Base-by-base conservation (phyloP, 164 flowering plant species). In the Piper longum region DNA sequence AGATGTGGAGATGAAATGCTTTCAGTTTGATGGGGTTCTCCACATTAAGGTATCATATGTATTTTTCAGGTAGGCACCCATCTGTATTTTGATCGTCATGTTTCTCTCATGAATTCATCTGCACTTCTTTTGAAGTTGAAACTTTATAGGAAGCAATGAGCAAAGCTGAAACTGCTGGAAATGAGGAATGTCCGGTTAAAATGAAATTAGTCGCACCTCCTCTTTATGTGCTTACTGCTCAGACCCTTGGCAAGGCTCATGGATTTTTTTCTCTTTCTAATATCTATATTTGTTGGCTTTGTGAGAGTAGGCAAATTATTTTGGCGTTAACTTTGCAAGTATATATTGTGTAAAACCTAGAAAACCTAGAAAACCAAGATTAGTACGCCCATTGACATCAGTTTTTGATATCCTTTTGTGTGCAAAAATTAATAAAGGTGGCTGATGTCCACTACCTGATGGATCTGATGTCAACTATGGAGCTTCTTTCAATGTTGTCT, bases 11-110 rank as follows among this genome's bases (percentile, higher is more conserved):
- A 84, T 93, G 95, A 93, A 81, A 62, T 93, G 99, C 73, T 88
- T 90, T 64, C 91, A 87, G 77, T 87, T 88, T 78, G 97, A 93
- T 75, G 99, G 99, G n/a, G 89, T 93, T 73, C 89, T 93, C 73
- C 97, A 93, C 78, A 90, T 93, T 48, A 90, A 93, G 96, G 99
- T 60, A 14, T 16, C 41, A 26, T 4, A 14, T 7, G 41, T 57
- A 6, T 44, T 17, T 7, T 41, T n/a, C 17, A 42, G 14, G n/a
- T 57, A 43, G 18, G 18, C 3, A 43, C 63, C 51, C 41, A 14
- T 65, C 13, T 57, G 0, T 57, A 39, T 57, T 57, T 19, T 11
- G 13, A 39, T n/a, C 41, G 36, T 7, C 9, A 16, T n/a, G 43
- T 17, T 45, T 43, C 39, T 17, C 48, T 5, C 48, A 26, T 26